These are phyloP conservation scores for Trichoderma orchidacearum DNA, from an alignment of 495 filamentous ascomycete species.

Conservation along the genomic window DNA sequence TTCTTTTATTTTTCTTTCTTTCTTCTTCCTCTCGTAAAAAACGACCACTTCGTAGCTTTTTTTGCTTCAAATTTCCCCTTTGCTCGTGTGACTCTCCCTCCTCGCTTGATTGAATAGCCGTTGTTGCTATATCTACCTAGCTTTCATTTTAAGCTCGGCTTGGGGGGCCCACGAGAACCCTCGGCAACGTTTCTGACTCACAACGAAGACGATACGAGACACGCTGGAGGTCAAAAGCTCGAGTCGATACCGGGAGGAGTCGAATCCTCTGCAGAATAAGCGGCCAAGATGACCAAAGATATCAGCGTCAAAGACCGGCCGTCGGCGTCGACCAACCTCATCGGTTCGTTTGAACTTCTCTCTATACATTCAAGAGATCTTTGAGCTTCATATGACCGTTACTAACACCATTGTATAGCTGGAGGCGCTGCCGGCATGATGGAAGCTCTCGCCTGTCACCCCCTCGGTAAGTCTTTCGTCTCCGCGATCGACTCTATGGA, in stretches of 20 bases:
- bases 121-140: background rate
- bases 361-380: background rate
- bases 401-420: constrained; percentile 41
- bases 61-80: background rate
- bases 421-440: constrained; percentile 98
- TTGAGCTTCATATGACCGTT: background rate
- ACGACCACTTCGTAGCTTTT: background rate
- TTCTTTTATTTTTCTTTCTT: background rate
- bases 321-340: constrained; percentile 82
- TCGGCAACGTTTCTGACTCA: background rate
- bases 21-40: too few relatives aligned
- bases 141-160: background rate
- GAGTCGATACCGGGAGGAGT: background rate
- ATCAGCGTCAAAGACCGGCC: constrained; percentile 53
- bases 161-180: background rate
- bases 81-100: background rate
- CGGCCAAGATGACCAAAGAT: background rate
- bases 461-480: constrained; percentile 52
- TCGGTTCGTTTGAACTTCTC: constrained; percentile 52
- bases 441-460: constrained; percentile 95
- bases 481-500: background rate
- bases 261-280: background rate
- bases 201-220: background rate
- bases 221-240: background rate
- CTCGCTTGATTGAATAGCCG: background rate